Conservation (phyloP, 2,329 filamentous ascomycete genomes). For the Rhexocercosporidium sp. region DNA sequence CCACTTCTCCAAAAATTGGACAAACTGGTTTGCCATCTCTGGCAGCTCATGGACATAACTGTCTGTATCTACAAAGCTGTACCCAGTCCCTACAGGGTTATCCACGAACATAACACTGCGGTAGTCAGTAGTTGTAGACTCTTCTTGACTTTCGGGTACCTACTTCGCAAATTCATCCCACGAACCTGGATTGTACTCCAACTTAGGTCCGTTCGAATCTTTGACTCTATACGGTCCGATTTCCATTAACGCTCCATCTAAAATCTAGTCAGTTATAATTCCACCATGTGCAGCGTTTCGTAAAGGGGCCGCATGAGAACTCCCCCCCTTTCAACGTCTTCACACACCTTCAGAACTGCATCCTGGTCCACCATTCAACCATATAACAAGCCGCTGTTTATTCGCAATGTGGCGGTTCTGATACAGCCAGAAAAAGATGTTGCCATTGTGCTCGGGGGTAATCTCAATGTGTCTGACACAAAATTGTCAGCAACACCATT, state of each 20-base stretch:
- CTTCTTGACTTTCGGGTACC: not conserved
- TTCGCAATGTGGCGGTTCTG: slow-evolving; percentile 96
- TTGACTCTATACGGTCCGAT: slow-evolving; percentile 90
- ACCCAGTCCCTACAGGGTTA: slow-evolving; percentile 95
- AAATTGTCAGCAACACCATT: not conserved
- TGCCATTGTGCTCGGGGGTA: slow-evolving; percentile 82
- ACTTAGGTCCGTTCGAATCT: slow-evolving; percentile 59
- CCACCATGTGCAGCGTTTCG: not conserved
- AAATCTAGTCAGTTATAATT: not conserved
- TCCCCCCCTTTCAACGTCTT: not conserved
- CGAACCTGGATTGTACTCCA: slow-evolving; percentile 87
- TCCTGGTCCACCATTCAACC: slow-evolving; percentile 95
- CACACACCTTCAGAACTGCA: slow-evolving; percentile 94
- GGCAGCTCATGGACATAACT: slow-evolving; percentile 84
- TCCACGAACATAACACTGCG: slow-evolving; percentile 82
- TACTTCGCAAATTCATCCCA: slow-evolving; percentile 98
- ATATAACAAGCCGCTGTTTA: slow-evolving; percentile 66
- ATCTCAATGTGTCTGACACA: slow-evolving; percentile 85
- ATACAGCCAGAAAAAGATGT: slow-evolving; percentile 98
- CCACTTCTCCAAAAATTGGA: slow-evolving; percentile 89
- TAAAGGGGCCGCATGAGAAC: not conserved
- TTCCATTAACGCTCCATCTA: slow-evolving; percentile 67
- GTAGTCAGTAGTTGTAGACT: not conserved
- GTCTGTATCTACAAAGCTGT: slow-evolving; percentile 92
- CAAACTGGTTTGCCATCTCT: slow-evolving; percentile 88